These are phyloP conservation scores for Phaeosphaeriaceae sp. DNA, from an alignment of 2,329 filamentous ascomycete genomes.

Conservation along the genomic window DNA sequence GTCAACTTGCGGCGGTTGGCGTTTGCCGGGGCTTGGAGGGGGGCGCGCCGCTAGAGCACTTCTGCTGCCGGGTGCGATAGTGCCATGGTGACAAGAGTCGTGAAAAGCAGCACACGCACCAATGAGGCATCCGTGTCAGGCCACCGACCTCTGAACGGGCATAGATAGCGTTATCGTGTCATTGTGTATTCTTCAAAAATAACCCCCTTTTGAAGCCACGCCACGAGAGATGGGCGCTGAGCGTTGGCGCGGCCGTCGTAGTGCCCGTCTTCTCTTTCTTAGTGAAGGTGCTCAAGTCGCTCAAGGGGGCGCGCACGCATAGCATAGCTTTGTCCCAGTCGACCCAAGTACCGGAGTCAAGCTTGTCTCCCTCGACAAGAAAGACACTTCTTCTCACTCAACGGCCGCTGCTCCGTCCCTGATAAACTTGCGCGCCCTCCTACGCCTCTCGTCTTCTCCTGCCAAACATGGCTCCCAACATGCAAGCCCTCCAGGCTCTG, in stretches of 20 bases:
- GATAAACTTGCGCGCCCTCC: neutral
- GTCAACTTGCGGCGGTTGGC: neutral
- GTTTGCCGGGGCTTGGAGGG: neutral
- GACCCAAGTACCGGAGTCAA: neutral
- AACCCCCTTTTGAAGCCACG: neutral
- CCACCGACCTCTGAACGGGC: neutral
- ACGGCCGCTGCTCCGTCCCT: neutral
- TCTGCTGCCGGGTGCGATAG: neutral
- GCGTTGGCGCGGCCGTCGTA: neutral
- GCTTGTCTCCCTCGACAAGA: neutral
- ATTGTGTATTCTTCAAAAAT: no score
- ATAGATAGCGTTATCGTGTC: neutral
- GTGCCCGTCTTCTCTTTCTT: neutral
- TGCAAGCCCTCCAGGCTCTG: conserved; percentile 15
- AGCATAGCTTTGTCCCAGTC: neutral
- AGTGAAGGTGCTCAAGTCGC: neutral
- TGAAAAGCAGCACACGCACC: neutral
- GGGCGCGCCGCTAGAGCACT: neutral
- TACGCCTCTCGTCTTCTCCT: neutral
- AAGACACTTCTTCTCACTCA: neutral
- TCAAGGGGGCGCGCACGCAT: neutral
- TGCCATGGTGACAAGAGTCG: neutral
- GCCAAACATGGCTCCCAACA: conserved; percentile 6
- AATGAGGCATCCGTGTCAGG: neutral
- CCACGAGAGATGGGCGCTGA: neutral